Evolutionary conservation across 2,329 filamentous ascomycete species (phyloP), one percentile per base, ranked within the genome.

Genomic region (Ascochyta pisi): DNA sequence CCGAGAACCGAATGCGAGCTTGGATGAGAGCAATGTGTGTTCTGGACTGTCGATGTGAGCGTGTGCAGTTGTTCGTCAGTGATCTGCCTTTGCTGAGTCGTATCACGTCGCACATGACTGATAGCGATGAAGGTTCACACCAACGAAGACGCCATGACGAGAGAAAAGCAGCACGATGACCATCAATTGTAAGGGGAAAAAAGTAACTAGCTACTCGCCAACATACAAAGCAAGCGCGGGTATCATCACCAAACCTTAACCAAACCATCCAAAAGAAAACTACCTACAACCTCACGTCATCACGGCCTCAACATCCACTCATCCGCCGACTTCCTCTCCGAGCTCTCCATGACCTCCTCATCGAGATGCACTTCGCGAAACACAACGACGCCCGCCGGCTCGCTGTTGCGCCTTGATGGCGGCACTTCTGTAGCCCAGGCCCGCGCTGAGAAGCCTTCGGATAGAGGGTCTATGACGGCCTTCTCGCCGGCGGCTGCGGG

Each of bases 291-390:
- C 22, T 23, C 19, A 19, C 19, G 19, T 19, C 6, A 3, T 45
- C 23, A 55, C 6, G 46, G 23, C 29, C 41, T 41, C 29, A 42
- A 12, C 46, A 46, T 50, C 53, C 53, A 46, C 23, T 46, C 35
- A 4, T 55, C 53, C 0, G 53, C 52, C 9, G 54, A 51, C 31
- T 57, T 55, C 7, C 42, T 52, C 38, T 55, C 57, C 9, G 54
- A 42, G n/a, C 56, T 52, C 39, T 47, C 23, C 24, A 52, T n/a
- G 34, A 49, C 1, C 44, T 57, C 23, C 33, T 54, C 40, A 12
- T 64, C 61, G 15, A 68, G 60, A 15, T 61, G 61, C 15, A 73
- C 62, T 34, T 73, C 72, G 6, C 52, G 62, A 7, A 67, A 35
- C n/a, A 74, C 63, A n/a, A 64, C 58, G 1, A 73, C 69, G 6